Evolutionary conservation across 1,284 basidiomycete species (phyloP), one percentile per base, ranked within the genome.

Genomic region (Papiliotrema flavescens): DNA sequence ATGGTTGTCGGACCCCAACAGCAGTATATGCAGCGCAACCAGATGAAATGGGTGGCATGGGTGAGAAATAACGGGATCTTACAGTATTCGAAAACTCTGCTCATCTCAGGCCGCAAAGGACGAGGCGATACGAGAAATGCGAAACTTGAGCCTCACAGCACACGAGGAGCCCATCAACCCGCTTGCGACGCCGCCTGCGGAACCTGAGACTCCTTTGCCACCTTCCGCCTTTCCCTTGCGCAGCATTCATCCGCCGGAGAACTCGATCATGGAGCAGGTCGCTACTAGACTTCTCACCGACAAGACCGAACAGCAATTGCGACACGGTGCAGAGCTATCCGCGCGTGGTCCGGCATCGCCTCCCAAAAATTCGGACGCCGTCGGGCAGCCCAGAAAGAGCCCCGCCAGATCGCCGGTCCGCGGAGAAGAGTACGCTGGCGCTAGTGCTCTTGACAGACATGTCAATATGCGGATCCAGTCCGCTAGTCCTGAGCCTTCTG

Each of bases 11-110:
- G 94, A 7, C 78, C 79, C 13, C 80, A 82, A 54, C 81, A 85
- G 70, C 95, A 97, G 71, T 98, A 92, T 73, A 89, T 99, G 86
- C 93, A 96, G 71, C 83, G 92, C 67, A 96, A 94, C 77, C 92
- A 96, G 72, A 79, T 94, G 59, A 90, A 92, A 72, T 97, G 91
- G 91, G 81, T 85, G 14, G 90, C 90, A 71, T 96, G 93, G 93
- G 86, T 90, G 6, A 40, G 92, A 17, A 67, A 85, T 88, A 64
- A 78, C 84, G 56, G 81, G 81, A 64, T 47, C 23, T 28, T 17
- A 40, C 9, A 55, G 37, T 6, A 64, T 73, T 44, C 81, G 79
- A 57, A 69, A 23, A 84, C 84, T 60, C 73, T 79, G 1, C 78
- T 79, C 0, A 71, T 75, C 2, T 5, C 49, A 72, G 61, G 76